Evolutionary conservation across 148 eudicot genomes (phyloP).

Genomic region (Simmondsia chinensis): DNA sequence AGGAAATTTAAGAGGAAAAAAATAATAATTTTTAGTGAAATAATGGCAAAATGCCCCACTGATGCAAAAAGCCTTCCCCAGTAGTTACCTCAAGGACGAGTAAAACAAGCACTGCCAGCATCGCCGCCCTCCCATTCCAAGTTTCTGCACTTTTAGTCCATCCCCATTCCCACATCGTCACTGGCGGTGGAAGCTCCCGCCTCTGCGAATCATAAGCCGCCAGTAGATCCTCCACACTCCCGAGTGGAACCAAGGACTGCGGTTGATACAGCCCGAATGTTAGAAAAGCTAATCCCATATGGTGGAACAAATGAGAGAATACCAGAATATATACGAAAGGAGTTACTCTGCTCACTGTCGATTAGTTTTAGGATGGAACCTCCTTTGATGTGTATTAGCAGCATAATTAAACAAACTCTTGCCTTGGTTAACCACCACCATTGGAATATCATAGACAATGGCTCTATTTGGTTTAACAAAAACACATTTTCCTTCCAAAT

Average conservation of each 20-base stretch:
- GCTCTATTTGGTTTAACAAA: too few species aligned
- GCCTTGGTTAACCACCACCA: too few species aligned
- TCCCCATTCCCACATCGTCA: slow-evolving; percentile 95
- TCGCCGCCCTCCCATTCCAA: slow-evolving; percentile 96
- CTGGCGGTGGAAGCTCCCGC: slow-evolving; percentile 81
- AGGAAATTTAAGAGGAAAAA: too few species aligned
- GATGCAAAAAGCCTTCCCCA: slow-evolving; percentile 86
- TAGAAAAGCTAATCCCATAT: too few species aligned
- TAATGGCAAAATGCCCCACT: slow-evolving; percentile 76
- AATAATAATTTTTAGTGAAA: slow-evolving; percentile 28
- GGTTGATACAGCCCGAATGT: background rate
- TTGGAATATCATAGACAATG: too few species aligned
- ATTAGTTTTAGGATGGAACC: too few species aligned
- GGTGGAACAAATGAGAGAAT: too few species aligned
- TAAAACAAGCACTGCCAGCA: slow-evolving; percentile 81
- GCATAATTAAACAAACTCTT: too few species aligned
- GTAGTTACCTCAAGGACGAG: slow-evolving; percentile 83
- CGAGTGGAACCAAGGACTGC: slow-evolving; percentile 99
- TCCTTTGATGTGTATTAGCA: too few species aligned
- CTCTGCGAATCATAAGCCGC: slow-evolving; percentile 90
- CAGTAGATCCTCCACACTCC: slow-evolving; percentile 92
- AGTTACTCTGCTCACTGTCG: too few species aligned
- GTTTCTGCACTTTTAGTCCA: slow-evolving; percentile 98
- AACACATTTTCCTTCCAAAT: too few species aligned
- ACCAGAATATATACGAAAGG: too few species aligned